phyloP scores from a whole-genome alignment of 2,329 filamentous ascomycete species.

The Penicillium crustosum region DNA sequence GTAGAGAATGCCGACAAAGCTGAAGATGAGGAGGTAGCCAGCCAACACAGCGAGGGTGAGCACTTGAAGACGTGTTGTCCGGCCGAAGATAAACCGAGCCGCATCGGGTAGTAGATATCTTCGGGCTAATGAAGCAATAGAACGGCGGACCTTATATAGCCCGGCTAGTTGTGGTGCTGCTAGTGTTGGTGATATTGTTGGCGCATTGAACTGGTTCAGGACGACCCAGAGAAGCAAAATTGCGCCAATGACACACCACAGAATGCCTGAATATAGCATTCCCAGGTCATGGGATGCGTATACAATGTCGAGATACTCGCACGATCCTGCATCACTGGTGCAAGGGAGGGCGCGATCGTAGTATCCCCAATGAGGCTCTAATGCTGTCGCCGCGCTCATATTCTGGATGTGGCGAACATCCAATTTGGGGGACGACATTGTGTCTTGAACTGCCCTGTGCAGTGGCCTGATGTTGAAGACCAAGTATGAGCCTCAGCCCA shows the following conservation, averaged over 20 bases:
- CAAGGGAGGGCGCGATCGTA: constrained; percentile 56
- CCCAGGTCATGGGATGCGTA: constrained; percentile 56
- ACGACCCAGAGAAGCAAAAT: constrained; percentile 48
- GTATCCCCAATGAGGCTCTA: constrained; percentile 59
- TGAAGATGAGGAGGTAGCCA: constrained; percentile 66
- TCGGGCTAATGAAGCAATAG: constrained; percentile 40
- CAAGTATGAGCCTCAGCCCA: neutral
- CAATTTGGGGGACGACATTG: constrained; percentile 13
- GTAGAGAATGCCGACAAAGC: constrained; percentile 68
- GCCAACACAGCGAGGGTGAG: constrained; percentile 58
- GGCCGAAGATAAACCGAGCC: constrained; percentile 60
- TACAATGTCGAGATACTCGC: constrained; percentile 58
- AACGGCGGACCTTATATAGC: constrained; percentile 10
- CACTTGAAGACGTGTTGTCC: constrained; percentile 68
- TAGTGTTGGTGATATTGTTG: constrained; percentile 6
- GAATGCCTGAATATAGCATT: constrained; percentile 57
- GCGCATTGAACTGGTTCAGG: constrained; percentile 21
- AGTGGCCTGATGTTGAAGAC: neutral
- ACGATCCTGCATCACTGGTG: constrained; percentile 58
- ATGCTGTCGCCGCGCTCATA: constrained; percentile 40
- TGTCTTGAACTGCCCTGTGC: neutral
- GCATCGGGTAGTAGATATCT: constrained; percentile 63
- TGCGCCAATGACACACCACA: constrained; percentile 56
- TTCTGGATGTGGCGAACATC: constrained; percentile 49
- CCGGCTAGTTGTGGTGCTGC: constrained; percentile 4